A percentile compares a stretch with the other conserved stretches of the same genome.
Evolutionary conservation across 805 yeast genomes (phyloP).

Genomic region (Cyberlindnera maclurae): DNA sequence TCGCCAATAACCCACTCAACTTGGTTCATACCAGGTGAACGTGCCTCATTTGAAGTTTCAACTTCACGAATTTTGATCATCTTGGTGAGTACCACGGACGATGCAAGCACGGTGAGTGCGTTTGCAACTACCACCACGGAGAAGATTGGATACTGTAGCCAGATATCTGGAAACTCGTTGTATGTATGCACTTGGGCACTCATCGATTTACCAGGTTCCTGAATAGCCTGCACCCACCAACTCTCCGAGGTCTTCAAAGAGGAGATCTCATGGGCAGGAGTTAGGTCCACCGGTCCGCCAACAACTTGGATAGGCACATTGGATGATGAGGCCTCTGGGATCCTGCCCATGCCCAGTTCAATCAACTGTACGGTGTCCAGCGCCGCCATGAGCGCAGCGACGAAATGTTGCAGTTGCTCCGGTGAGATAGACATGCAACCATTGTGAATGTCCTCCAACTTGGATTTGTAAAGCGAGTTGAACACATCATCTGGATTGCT

Average conservation of each 20-base stretch:
- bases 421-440: conserved; percentile 13
- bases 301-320: conserved; percentile 19
- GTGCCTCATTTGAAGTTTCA: conserved; percentile 2
- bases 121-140: conserved; percentile 24
- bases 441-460: conserved; percentile 14
- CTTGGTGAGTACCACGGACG: conserved; percentile 23
- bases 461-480: conserved; percentile 20
- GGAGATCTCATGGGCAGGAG: conserved; percentile 19
- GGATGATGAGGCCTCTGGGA: conserved; percentile 20
- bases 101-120: conserved; percentile 27
- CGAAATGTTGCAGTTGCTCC: conserved; percentile 26
- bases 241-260: conserved; percentile 16
- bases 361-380: conserved; percentile 28
- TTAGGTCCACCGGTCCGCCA: conserved; percentile 25
- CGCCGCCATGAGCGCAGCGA: conserved; percentile 26
- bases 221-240: conserved; percentile 24
- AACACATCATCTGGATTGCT: conserved; percentile 22
- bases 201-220: conserved; percentile 16
- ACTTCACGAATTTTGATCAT: conserved; percentile 13
- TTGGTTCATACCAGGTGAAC: conserved; percentile 1
- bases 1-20: conserved; percentile 10
- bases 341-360: conserved; percentile 34
- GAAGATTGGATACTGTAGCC: conserved; percentile 34
- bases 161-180: conserved; percentile 29
- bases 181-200: conserved; percentile 17